Percentiles rank a stretch among this genome's conserved stretches.
Conservation (phyloP, 1,139 yeast genomes). For the Lodderomyces orthopsilosis region DNA sequence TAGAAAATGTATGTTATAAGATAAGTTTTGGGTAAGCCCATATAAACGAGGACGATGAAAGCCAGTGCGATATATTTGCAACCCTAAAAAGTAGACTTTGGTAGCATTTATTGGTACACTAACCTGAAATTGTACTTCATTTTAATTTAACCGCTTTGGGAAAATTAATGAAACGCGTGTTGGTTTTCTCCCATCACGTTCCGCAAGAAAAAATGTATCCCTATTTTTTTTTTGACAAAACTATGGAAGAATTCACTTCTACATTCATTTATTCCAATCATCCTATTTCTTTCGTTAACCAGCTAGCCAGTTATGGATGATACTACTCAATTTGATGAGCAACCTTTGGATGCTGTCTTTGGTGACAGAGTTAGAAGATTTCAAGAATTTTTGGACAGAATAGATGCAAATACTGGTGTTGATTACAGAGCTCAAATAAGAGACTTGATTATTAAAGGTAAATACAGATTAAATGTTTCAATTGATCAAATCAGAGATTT, state of each 20-base stretch:
- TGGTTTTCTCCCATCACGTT: neutral
- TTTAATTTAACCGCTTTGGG: slow-evolving; percentile 26
- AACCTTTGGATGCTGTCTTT: slow-evolving; percentile 49
- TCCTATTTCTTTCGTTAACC: slow-evolving; percentile 1
- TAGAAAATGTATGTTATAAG: neutral
- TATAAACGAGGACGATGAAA: too few species aligned
- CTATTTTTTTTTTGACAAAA: too few species aligned
- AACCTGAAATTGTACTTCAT: neutral
- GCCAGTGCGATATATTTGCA: too few species aligned
- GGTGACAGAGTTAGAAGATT: slow-evolving; percentile 85
- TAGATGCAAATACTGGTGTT: slow-evolving; percentile 40
- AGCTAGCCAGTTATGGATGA: slow-evolving; percentile 17
- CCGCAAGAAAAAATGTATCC: neutral
- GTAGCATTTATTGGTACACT: too few species aligned
- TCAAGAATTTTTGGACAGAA: slow-evolving; percentile 76
- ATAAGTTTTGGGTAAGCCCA: too few species aligned
- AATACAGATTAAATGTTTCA: slow-evolving; percentile 68
- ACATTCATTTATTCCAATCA: neutral
- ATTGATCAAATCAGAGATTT: slow-evolving; percentile 87
- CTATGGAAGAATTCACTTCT: too few species aligned
- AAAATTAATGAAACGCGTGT: slow-evolving; percentile 34
- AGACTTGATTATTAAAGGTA: slow-evolving; percentile 64
- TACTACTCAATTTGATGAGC: slow-evolving; percentile 21
- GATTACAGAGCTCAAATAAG: slow-evolving; percentile 70
- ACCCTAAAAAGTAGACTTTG: too few species aligned